Evolutionary conservation across 768 basidiomycete species (phyloP).

Genomic region (Panellus pusillus): DNA sequence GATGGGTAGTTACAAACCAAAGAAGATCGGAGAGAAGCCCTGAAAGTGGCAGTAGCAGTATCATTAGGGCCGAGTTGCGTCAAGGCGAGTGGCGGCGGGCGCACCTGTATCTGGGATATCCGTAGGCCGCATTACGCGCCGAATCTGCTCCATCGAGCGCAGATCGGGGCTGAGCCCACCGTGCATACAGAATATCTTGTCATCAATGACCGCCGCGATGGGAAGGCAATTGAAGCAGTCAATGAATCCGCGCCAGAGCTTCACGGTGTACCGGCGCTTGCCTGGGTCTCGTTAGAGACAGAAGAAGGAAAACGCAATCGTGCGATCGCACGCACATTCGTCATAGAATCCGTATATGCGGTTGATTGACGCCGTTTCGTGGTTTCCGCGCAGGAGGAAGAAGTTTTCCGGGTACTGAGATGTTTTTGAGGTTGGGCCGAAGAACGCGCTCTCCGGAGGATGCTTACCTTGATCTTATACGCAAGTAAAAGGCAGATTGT

Average conservation of each 20-base stretch:
- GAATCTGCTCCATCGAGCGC: slow-evolving; percentile 99
- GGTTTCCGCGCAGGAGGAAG: slow-evolving; percentile 84
- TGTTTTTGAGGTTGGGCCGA: no score
- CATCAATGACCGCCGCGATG: slow-evolving; percentile 98
- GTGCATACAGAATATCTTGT: slow-evolving; percentile 99
- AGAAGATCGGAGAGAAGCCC: slow-evolving; percentile 93
- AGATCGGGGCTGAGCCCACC: slow-evolving; percentile 95
- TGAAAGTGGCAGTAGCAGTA: slow-evolving; percentile 27
- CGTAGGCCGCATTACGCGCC: slow-evolving; percentile 96
- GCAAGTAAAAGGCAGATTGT: slow-evolving; percentile 17
- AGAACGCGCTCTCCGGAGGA: no score
- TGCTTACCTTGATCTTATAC: slow-evolving; percentile 7
- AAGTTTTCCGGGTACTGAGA: slow-evolving; percentile 77
- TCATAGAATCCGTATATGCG: slow-evolving; percentile 59
- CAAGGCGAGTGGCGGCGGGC: no score
- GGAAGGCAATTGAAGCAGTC: slow-evolving; percentile 99
- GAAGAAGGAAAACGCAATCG: slow-evolving; percentile 77
- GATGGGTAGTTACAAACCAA: slow-evolving; percentile 63
- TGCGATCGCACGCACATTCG: slow-evolving; percentile 26
- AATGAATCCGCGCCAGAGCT: slow-evolving; percentile 99
- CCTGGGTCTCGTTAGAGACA: slow-evolving; percentile 72
- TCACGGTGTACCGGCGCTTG: slow-evolving; percentile 99
- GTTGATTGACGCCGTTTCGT: slow-evolving; percentile 86
- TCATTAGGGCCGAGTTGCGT: no score
- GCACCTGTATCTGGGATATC: slow-evolving; percentile 95